A percentile compares a stretch with the other conserved stretches of the same genome.
Conservation (phyloP, 2,329 filamentous ascomycete genomes). For the Botrytis fabae region DNA sequence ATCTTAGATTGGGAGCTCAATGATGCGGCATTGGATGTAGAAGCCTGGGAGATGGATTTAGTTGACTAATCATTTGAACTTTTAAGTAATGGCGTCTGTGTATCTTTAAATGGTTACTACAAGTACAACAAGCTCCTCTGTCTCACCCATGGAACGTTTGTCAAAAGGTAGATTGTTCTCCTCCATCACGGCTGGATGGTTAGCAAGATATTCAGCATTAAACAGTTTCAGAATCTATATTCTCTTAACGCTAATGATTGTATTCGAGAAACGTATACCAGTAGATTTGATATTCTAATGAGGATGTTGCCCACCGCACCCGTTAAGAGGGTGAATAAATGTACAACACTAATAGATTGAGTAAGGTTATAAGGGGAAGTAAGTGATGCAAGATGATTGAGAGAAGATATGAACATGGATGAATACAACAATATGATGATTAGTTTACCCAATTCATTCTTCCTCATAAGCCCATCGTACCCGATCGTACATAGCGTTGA, state of each 20-base stretch:
- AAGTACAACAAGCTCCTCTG: background rate
- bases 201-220: too few relatives aligned
- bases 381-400: too few relatives aligned
- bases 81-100: background rate
- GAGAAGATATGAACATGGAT: too few relatives aligned
- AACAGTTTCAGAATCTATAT: too few relatives aligned
- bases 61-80: too few relatives aligned
- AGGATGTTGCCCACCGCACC: background rate
- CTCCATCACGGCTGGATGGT: background rate
- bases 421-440: background rate
- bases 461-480: constrained; percentile 14
- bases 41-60: background rate
- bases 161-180: background rate
- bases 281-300: too few relatives aligned
- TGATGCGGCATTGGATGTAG: background rate
- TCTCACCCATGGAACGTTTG: background rate
- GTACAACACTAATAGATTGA: too few relatives aligned
- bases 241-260: too few relatives aligned
- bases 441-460: too few relatives aligned
- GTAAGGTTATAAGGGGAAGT: background rate
- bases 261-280: too few relatives aligned
- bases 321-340: background rate
- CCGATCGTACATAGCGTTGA: constrained; percentile 25
- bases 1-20: background rate
- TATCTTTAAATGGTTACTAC: background rate